Base-by-base conservation (phyloP, 768 basidiomycete genomes). In the Xerocomellus intermedius region DNA sequence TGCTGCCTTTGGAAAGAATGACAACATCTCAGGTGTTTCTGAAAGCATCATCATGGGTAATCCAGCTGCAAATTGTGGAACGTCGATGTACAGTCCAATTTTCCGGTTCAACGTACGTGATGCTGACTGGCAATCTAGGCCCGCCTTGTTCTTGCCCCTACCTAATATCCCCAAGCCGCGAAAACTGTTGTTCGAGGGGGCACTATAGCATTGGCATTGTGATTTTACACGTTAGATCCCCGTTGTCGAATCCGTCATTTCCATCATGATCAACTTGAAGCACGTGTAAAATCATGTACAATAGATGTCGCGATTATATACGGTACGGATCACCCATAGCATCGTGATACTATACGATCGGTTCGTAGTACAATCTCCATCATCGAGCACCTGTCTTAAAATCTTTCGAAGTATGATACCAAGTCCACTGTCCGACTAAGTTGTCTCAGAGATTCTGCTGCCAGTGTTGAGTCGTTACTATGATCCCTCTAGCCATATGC, bases 1-100 rank as follows among this genome's bases (percentile, higher is more conserved):
- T 3, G 89, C 97, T 10, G 91, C 97, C 3, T 95, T 89, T 70
- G 93, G 94, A 12, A 98, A 98, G 73, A 93, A 86, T 47, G 97
- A 99, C 66, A 84, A 82, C 53, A 97, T 99, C 50, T 87, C 92
- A 30, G 97, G 97, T 48, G 96, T 99, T 7, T 98, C 97, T 19
- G 97, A 99, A 72, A 98, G 96, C 69, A 99, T 99, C 69, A 98
- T 99, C 72, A 95, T 99, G 94, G 95, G 95, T 32, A 97, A 96
- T 65, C 87, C 95, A 36, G 94, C 95, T 1, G 89, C 93, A 6
- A 89, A 85, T 65, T 95, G 94, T 65, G 95, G 95, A 26, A 98
- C 95, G 9, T 95, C 94, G 0, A 87, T 98, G 94, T 95, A 67
- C 57, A 83, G 73, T 24, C 14, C 48, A 5, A 19, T 48, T 45